Conservation (phyloP, 495 filamentous ascomycete genomes). For the Ramalina peruviana region DNA sequence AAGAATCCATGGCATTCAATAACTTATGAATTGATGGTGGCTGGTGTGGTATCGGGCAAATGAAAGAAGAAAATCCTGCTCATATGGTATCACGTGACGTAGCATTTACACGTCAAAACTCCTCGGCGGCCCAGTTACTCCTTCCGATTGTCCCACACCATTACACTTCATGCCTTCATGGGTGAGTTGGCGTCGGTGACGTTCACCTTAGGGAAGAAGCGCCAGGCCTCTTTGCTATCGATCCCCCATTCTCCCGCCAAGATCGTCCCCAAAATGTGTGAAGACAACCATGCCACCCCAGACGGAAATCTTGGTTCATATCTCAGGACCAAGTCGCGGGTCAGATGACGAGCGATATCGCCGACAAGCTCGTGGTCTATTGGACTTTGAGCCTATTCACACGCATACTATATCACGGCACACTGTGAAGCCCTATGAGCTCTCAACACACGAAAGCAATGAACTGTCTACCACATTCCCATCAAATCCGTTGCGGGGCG, state of each 20-base stretch:
- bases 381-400: constrained; percentile 37
- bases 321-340: constrained; percentile 45
- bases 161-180: not conserved
- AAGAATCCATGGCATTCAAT: no score
- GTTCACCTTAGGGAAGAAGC: no score
- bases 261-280: constrained; percentile 9
- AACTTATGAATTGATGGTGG: no score
- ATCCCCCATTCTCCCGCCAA: not conserved
- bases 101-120: not conserved
- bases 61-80: no score
- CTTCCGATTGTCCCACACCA: not conserved
- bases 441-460: not conserved
- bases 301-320: constrained; percentile 54
- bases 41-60: no score
- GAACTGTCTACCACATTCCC: not conserved
- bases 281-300: constrained; percentile 1
- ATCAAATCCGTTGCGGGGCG: not conserved
- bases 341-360: constrained; percentile 51
- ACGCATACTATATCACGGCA: constrained; percentile 11
- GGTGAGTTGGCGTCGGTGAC: not conserved
- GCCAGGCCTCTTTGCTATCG: not conserved
- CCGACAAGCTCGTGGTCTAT: constrained; percentile 43
- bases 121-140: not conserved
- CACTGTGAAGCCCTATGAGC: not conserved
- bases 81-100: not conserved